These are phyloP conservation scores for Lophiotrema nucula DNA, from an alignment of 495 filamentous ascomycete species.

Conservation along the genomic window DNA sequence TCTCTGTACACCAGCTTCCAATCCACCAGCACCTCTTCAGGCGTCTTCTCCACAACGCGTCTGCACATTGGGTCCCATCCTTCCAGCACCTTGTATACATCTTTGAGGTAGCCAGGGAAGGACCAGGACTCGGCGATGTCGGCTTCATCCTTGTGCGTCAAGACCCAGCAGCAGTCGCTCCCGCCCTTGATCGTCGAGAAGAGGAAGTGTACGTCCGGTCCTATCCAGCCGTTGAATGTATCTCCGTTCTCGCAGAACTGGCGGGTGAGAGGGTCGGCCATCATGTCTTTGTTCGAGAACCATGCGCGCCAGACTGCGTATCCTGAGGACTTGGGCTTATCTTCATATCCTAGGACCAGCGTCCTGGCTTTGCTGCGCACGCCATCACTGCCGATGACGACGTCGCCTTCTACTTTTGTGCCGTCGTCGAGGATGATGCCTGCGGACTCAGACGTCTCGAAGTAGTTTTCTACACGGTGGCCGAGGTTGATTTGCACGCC, in stretches of 20 bases:
- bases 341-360: slow-evolving; percentile 58
- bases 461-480: slow-evolving; percentile 54
- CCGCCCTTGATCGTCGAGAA: slow-evolving; percentile 62
- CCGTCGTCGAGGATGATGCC: slow-evolving; percentile 56
- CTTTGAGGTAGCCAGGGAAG: slow-evolving; percentile 58
- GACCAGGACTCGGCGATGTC: slow-evolving; percentile 67
- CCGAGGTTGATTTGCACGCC: slow-evolving; percentile 57
- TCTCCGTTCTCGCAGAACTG: slow-evolving; percentile 64
- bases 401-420: slow-evolving; percentile 48
- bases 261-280: slow-evolving; percentile 60
- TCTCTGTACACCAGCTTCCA: slow-evolving; percentile 73
- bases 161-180: slow-evolving; percentile 67
- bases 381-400: slow-evolving; percentile 61
- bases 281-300: slow-evolving; percentile 58
- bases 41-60: slow-evolving; percentile 59
- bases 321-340: slow-evolving; percentile 58
- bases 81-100: slow-evolving; percentile 61
- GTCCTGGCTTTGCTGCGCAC: slow-evolving; percentile 60
- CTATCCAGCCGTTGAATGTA: slow-evolving; percentile 40
- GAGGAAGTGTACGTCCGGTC: slow-evolving; percentile 64
- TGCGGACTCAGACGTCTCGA: slow-evolving; percentile 50
- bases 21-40: slow-evolving; percentile 58
- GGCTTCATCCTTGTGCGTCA: slow-evolving; percentile 62
- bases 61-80: slow-evolving; percentile 65
- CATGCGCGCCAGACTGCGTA: slow-evolving; percentile 63